Conservation (phyloP, 106 monocot genomes). For the Ottelia alismoides region DNA sequence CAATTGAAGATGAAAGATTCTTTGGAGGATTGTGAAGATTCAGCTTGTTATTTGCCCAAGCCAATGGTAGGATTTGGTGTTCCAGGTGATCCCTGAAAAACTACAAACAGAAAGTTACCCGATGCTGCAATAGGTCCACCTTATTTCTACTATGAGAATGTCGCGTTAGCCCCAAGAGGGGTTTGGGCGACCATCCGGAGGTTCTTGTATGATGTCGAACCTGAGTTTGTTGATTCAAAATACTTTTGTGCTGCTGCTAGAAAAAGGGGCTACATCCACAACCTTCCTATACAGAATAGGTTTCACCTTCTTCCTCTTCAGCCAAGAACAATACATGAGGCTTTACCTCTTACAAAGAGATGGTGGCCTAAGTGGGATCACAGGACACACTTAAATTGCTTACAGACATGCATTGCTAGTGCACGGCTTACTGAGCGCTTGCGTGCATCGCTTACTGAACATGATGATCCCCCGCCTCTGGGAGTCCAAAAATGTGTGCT, state of each 20-base stretch:
- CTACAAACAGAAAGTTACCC: conserved; percentile 27
- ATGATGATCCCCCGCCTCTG: conserved; percentile 18
- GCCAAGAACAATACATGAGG: conserved; percentile 30
- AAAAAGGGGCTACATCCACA: conserved; percentile 51
- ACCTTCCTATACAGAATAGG: conserved; percentile 34
- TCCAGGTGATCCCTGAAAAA: conserved; percentile 13
- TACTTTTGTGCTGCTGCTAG: too few species aligned
- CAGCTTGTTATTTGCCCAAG: conserved; percentile 41
- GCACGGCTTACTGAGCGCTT: conserved; percentile 30
- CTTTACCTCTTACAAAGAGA: conserved; percentile 19
- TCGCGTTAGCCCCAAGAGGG: conserved; percentile 59
- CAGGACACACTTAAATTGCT: conserved; percentile 41
- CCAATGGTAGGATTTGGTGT: conserved; percentile 75
- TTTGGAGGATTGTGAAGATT: too few species aligned
- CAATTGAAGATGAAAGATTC: too few species aligned
- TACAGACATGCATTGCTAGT: conserved; percentile 30
- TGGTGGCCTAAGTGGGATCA: conserved; percentile 58
- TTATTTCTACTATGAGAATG: conserved; percentile 76
- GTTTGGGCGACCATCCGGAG: conserved; percentile 61
- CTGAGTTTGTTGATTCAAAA: conserved; percentile 70
- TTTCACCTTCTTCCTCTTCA: conserved; percentile 26
- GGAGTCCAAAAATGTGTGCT: conserved; percentile 17
- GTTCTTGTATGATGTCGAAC: conserved; percentile 42
- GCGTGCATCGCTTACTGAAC: conserved; percentile 5
- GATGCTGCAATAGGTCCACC: conserved; percentile 53